phyloP scores from a whole-genome alignment of 2,329 filamentous ascomycete genomes.

The Fusarium pilosicola region DNA sequence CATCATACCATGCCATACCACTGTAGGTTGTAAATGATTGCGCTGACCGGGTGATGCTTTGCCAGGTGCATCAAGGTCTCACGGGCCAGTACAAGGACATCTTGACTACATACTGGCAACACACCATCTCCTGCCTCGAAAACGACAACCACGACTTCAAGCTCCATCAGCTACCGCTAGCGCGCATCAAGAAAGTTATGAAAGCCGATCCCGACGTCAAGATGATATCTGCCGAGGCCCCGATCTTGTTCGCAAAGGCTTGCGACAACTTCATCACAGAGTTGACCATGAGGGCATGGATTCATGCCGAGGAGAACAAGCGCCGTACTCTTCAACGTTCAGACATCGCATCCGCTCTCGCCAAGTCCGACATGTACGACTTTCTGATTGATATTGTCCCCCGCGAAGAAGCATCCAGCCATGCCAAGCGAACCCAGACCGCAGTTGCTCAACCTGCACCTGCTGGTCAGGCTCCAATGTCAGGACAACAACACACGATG shows the following conservation, averaged over 20 bases:
- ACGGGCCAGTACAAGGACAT: slow-evolving; percentile 95
- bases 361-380: slow-evolving; percentile 99
- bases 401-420: slow-evolving; percentile 88
- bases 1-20: background rate
- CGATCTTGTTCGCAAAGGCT: slow-evolving; percentile 97
- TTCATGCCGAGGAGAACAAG: slow-evolving; percentile 99
- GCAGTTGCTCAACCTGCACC: slow-evolving; percentile 56
- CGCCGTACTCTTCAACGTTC: slow-evolving; percentile 92
- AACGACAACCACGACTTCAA: slow-evolving; percentile 98
- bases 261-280: slow-evolving; percentile 99
- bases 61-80: slow-evolving; percentile 91
- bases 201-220: slow-evolving; percentile 99
- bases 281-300: slow-evolving; percentile 99
- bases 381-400: slow-evolving; percentile 99
- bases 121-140: slow-evolving; percentile 95
- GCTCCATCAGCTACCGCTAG: slow-evolving; percentile 92
- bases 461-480: slow-evolving; percentile 62
- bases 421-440: slow-evolving; percentile 77
- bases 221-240: slow-evolving; percentile 99
- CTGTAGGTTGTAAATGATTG: background rate
- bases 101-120: slow-evolving; percentile 98
- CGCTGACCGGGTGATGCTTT: background rate
- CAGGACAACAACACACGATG: slow-evolving; percentile 62
- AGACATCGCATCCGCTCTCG: slow-evolving; percentile 93
- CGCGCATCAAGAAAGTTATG: slow-evolving; percentile 99